Evolutionary conservation across 148 eudicot genomes (phyloP).

Genomic region (Arctostaphylos glauca): DNA sequence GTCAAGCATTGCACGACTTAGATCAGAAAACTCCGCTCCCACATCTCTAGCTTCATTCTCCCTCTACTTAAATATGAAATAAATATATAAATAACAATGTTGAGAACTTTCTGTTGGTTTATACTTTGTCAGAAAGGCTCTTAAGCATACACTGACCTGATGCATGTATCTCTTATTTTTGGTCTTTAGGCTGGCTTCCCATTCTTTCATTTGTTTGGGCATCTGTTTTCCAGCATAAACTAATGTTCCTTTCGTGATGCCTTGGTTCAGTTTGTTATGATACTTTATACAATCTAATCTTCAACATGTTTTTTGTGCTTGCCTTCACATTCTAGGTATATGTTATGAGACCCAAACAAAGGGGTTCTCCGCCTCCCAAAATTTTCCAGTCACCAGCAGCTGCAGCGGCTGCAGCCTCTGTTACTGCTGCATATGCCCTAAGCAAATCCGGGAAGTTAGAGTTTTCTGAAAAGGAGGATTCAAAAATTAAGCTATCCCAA

Average conservation of each 20-base stretch:
- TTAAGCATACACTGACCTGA: neutral
- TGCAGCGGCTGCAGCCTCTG: conserved; percentile 97
- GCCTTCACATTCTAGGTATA: conserved; percentile 48
- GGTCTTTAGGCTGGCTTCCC: neutral
- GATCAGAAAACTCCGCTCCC: too few relatives aligned
- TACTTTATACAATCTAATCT: neutral
- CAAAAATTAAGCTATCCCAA: conserved; percentile 28
- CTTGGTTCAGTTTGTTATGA: neutral
- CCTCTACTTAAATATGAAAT: too few relatives aligned
- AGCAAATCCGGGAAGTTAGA: conserved; percentile 50
- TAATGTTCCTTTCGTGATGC: neutral
- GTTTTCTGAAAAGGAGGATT: conserved; percentile 29
- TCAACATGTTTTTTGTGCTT: conserved; percentile 3
- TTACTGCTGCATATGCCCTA: conserved; percentile 85
- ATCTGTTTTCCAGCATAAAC: neutral
- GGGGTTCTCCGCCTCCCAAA: conserved; percentile 60
- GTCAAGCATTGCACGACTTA: too few relatives aligned
- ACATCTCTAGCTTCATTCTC: too few relatives aligned
- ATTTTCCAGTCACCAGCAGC: conserved; percentile 91
- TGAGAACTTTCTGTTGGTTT: neutral
- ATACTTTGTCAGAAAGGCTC: neutral
- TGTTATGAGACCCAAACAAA: conserved; percentile 81
- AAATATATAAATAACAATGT: too few relatives aligned
- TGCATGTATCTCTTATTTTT: neutral
- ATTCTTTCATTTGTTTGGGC: neutral